These are phyloP conservation scores for Talaromyces sp. DNA, from an alignment of 2,329 filamentous ascomycete species.

Conservation along the genomic window DNA sequence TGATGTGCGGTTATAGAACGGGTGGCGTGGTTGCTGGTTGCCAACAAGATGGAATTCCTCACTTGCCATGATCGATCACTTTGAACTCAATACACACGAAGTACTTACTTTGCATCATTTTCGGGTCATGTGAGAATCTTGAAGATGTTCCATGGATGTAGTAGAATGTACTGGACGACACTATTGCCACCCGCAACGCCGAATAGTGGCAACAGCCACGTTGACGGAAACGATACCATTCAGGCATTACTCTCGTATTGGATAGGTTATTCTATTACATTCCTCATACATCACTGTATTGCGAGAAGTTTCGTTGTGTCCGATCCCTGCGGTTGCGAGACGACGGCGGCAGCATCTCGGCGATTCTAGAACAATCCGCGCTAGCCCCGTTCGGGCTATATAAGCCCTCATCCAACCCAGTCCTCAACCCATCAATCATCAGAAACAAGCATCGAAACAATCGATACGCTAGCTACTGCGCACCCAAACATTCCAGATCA, in stretches of 20 bases:
- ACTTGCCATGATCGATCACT: not conserved
- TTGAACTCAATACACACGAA: not conserved
- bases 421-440: not conserved
- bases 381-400: conserved; percentile 3
- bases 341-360: not conserved
- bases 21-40: not conserved
- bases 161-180: not conserved
- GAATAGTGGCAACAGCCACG: not conserved
- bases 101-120: not conserved
- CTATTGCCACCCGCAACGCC: not conserved
- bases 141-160: not conserved
- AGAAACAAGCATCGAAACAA: not conserved
- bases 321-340: not conserved
- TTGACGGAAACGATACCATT: not conserved
- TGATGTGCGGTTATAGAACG: not conserved
- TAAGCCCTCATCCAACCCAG: conserved; percentile 3
- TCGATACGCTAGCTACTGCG: not conserved
- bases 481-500: not conserved
- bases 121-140: not conserved
- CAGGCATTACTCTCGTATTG: not conserved
- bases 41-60: not conserved
- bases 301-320: not conserved
- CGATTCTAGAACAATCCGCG: conserved; percentile 2
- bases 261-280: not conserved
- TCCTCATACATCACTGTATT: not conserved